These are phyloP conservation scores for Sinapis alba DNA, from an alignment of 441 rosid genomes.

Conservation along the genomic window DNA sequence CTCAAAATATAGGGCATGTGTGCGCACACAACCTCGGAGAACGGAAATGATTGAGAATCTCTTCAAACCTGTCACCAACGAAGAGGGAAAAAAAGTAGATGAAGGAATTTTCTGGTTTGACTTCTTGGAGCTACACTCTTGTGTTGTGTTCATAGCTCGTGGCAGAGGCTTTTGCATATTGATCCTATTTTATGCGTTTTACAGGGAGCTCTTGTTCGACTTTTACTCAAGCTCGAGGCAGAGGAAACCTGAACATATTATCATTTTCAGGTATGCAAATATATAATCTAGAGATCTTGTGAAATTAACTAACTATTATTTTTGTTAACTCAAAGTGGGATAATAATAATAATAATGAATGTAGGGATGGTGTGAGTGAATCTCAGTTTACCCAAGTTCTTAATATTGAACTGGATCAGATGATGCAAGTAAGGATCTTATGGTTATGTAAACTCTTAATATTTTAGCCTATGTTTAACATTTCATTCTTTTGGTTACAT, in stretches of 20 bases:
- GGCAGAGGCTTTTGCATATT: not conserved
- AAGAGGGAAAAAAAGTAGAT: constrained; percentile 20
- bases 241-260: not conserved
- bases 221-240: constrained; percentile 52
- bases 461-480: not conserved
- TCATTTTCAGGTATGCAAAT: not conserved
- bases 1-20: constrained; percentile 64
- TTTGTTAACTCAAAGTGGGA: not conserved
- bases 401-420: constrained; percentile 57
- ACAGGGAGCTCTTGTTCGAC: constrained; percentile 54
- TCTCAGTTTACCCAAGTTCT: constrained; percentile 67
- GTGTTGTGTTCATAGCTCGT: not conserved
- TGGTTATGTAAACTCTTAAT: not conserved
- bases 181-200: not conserved
- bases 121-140: not conserved
- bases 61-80: constrained; percentile 45
- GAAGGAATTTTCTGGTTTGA: constrained; percentile 49
- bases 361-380: constrained; percentile 78
- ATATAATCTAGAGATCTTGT: not conserved
- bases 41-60: constrained; percentile 64
- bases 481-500: not conserved
- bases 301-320: not conserved
- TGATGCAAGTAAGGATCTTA: constrained; percentile 50
- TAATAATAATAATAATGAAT: not conserved
- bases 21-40: constrained; percentile 62